A percentile compares a stretch with the other conserved stretches of the same genome.
Evolutionary conservation across 495 filamentous ascomycete species (phyloP).

Genomic region (Jackrogersella minutella): DNA sequence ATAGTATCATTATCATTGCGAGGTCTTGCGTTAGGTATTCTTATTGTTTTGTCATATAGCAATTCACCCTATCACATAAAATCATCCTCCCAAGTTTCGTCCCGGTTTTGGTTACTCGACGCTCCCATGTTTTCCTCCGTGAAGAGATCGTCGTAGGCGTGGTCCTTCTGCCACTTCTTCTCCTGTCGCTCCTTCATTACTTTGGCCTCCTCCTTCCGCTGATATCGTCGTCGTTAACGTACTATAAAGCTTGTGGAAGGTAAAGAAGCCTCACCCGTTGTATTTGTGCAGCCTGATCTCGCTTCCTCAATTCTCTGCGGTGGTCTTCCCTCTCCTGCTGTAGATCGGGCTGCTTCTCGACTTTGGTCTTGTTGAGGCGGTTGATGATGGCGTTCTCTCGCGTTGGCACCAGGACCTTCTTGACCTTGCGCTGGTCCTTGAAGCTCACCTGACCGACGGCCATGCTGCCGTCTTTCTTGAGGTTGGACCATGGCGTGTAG

Average conservation of each 20-base stretch:
- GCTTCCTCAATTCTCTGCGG: conserved; percentile 70
- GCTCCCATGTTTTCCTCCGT: conserved; percentile 69
- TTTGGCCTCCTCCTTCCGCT: conserved; percentile 82
- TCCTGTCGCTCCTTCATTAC: conserved; percentile 81
- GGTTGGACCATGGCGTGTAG: conserved; percentile 98
- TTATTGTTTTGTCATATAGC: conserved; percentile 18
- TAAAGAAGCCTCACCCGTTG: conserved; percentile 62
- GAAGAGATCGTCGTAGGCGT: conserved; percentile 90
- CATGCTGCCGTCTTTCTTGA: conserved; percentile 96
- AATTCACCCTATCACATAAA: conserved; percentile 65
- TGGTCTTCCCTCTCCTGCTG: conserved; percentile 78
- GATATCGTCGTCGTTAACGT: conserved; percentile 14
- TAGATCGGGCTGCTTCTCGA: conserved; percentile 85
- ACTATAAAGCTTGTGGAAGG: background rate
- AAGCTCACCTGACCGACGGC: conserved; percentile 94
- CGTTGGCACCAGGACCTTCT: conserved; percentile 74
- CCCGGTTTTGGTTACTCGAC: conserved; percentile 73
- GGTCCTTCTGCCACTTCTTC: conserved; percentile 91
- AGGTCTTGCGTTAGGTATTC: no score
- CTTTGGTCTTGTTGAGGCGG: conserved; percentile 93
- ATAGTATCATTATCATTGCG: background rate
- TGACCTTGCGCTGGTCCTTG: conserved; percentile 87
- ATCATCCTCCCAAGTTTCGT: conserved; percentile 70
- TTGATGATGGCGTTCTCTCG: conserved; percentile 92
- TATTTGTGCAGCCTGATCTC: conserved; percentile 71